These are phyloP conservation scores for Monilinia laxa DNA, from an alignment of 2,329 filamentous ascomycete species.

Conservation along the genomic window DNA sequence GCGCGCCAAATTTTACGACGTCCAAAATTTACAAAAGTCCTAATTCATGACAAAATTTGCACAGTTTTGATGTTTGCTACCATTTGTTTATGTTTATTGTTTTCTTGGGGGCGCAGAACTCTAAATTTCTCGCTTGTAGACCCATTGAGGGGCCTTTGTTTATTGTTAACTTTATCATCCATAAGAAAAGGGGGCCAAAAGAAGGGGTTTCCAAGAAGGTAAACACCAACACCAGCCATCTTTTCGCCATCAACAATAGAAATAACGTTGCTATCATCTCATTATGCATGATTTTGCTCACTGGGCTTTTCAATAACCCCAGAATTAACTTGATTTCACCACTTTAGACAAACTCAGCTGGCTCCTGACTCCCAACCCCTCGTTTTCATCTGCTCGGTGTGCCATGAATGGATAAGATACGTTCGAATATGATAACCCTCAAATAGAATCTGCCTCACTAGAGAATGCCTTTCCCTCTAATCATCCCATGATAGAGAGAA, in stretches of 20 bases:
- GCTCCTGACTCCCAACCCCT: conserved; percentile 13
- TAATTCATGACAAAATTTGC: not conserved
- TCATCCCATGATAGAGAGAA: not conserved
- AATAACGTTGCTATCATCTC: conserved; percentile 2
- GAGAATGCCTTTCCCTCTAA: conserved; percentile 18
- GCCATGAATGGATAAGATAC: conserved; percentile 8
- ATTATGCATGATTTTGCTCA: conserved; percentile 15
- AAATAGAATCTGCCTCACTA: conserved; percentile 18
- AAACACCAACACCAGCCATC: conserved; percentile 3
- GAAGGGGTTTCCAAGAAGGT: not conserved
- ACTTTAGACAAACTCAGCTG: conserved; percentile 14
- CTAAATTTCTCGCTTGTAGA: conserved; percentile 18
- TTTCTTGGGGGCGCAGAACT: conserved; percentile 21
- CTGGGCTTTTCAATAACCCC: conserved; percentile 13
- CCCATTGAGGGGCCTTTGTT: conserved; percentile 17
- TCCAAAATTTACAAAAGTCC: not conserved
- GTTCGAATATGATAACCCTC: conserved; percentile 3
- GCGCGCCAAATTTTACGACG: conserved; percentile 1
- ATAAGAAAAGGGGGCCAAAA: conserved; percentile 13
- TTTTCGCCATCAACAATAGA: not conserved
- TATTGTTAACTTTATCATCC: conserved; percentile 11
- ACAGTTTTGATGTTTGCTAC: not conserved
- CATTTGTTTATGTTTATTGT: conserved; percentile 5
- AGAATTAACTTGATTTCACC: conserved; percentile 13
- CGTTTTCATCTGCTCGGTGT: conserved; percentile 15